Evolutionary conservation across 1,284 basidiomycete genomes (phyloP).

Genomic region (Agaricales sp.): DNA sequence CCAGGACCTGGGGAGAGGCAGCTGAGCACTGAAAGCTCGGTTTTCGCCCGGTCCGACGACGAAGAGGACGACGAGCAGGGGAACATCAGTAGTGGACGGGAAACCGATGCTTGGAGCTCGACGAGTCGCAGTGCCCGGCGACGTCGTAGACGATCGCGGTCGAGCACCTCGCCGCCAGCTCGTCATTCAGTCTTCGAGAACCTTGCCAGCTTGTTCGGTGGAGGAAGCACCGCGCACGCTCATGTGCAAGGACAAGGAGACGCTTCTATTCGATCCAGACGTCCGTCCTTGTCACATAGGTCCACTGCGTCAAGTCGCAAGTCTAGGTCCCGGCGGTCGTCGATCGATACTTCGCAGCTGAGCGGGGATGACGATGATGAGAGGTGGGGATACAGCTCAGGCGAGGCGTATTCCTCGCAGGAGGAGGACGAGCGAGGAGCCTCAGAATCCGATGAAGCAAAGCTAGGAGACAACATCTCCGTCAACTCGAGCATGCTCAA

Average conservation of each 20-base stretch:
- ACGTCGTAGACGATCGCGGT: slow-evolving; percentile 1
- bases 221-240: slow-evolving; percentile 27
- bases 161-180: slow-evolving; percentile 25
- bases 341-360: slow-evolving; percentile 47
- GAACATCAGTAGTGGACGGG: slow-evolving; percentile 8
- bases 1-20: slow-evolving; percentile 15
- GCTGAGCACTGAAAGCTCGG: background rate
- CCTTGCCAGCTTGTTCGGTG: slow-evolving; percentile 59
- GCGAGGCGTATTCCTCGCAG: slow-evolving; percentile 42
- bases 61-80: slow-evolving; percentile 7
- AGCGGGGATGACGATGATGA: slow-evolving; percentile 46
- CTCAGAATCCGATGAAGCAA: too few relatives aligned
- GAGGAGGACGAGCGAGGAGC: too few relatives aligned
- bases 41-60: slow-evolving; percentile 9
- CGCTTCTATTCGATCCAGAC: slow-evolving; percentile 26
- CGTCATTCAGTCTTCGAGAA: slow-evolving; percentile 54
- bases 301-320: slow-evolving; percentile 39
- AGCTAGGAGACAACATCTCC: slow-evolving; percentile 26
- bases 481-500: slow-evolving; percentile 51
- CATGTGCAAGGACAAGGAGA: background rate
- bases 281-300: slow-evolving; percentile 43
- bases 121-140: slow-evolving; percentile 15
- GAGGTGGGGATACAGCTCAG: slow-evolving; percentile 74
- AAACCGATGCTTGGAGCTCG: slow-evolving; percentile 14
- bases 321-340: slow-evolving; percentile 40